phyloP scores from a whole-genome alignment of 2,329 filamentous ascomycete genomes.

The Phialophora expanda region DNA sequence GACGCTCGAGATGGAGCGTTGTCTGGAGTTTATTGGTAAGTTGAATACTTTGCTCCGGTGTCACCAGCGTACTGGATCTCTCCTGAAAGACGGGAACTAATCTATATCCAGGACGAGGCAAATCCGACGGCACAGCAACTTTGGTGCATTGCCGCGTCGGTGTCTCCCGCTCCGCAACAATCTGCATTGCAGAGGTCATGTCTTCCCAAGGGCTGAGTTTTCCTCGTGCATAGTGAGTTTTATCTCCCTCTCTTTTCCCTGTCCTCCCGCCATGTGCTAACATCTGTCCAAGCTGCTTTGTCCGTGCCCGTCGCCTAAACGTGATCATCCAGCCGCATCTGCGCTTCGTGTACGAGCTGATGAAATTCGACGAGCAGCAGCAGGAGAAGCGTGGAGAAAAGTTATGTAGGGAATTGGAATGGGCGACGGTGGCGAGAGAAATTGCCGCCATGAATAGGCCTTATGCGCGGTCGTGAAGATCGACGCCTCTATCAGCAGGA shows the following conservation, averaged over 20 bases:
- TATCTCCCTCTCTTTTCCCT: not conserved
- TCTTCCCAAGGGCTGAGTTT: constrained; percentile 78
- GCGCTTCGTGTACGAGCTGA: constrained; percentile 89
- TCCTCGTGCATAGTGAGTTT: constrained; percentile 78
- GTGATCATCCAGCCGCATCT: constrained; percentile 98
- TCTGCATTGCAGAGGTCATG: constrained; percentile 99
- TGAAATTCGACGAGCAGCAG: constrained; percentile 91
- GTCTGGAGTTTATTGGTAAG: constrained; percentile 90
- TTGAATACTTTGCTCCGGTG: constrained; percentile 33
- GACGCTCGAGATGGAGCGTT: constrained; percentile 81
- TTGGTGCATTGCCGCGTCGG: constrained; percentile 96
- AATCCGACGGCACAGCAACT: constrained; percentile 76
- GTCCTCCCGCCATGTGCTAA: not conserved
- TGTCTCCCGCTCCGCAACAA: constrained; percentile 92
- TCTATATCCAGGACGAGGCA: constrained; percentile 70
- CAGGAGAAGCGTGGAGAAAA: constrained; percentile 41
- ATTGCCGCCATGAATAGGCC: constrained; percentile 96
- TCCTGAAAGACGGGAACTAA: constrained; percentile 16
- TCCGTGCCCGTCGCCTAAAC: constrained; percentile 87
- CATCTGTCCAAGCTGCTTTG: constrained; percentile 70
- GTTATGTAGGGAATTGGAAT: constrained; percentile 81
- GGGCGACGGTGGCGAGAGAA: constrained; percentile 84
- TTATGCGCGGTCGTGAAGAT: constrained; percentile 69
- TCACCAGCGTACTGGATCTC: not conserved
- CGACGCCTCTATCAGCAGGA: not conserved